Evolutionary conservation across 1,284 basidiomycete genomes (phyloP).

Genomic region (Puccinia hordei): DNA sequence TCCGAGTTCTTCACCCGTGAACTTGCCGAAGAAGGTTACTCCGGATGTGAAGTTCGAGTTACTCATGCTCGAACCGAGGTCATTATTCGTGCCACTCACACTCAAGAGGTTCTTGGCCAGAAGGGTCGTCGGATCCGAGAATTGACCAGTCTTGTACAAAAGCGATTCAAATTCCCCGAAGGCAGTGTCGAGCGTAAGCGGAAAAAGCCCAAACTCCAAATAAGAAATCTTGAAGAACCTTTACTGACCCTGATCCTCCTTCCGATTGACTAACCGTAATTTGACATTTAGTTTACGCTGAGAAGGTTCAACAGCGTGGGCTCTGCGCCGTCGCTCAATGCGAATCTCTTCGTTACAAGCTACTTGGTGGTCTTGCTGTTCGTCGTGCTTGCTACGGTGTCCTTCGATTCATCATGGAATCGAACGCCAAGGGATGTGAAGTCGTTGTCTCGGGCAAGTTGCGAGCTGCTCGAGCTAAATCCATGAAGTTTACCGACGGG

Average conservation of each 20-base stretch:
- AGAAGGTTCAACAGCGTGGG: slow-evolving; percentile 99
- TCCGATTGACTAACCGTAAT: not conserved
- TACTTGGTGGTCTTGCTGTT: slow-evolving; percentile 98
- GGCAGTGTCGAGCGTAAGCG: slow-evolving; percentile 79
- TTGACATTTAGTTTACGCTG: slow-evolving; percentile 74
- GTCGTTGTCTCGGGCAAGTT: slow-evolving; percentile 99
- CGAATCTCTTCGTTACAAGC: slow-evolving; percentile 98
- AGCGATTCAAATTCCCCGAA: slow-evolving; percentile 99
- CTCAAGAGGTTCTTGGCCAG: slow-evolving; percentile 99
- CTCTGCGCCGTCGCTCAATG: slow-evolving; percentile 98
- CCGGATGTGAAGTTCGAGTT: slow-evolving; percentile 99
- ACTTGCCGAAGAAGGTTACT: slow-evolving; percentile 99
- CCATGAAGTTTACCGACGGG: slow-evolving; percentile 99
- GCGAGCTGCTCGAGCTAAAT: slow-evolving; percentile 98
- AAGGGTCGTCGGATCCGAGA: slow-evolving; percentile 99
- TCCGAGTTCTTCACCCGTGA: slow-evolving; percentile 74
- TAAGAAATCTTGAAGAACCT: not conserved
- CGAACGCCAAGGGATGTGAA: slow-evolving; percentile 98
- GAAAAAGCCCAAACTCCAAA: not conserved
- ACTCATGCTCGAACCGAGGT: slow-evolving; percentile 99
- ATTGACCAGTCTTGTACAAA: slow-evolving; percentile 96
- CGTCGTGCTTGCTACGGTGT: slow-evolving; percentile 99
- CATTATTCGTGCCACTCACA: slow-evolving; percentile 99
- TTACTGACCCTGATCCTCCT: not conserved
- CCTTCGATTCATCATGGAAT: slow-evolving; percentile 99